These are phyloP conservation scores for Solidago caesia DNA, from an alignment of 129 eudicot species.

Conservation along the genomic window DNA sequence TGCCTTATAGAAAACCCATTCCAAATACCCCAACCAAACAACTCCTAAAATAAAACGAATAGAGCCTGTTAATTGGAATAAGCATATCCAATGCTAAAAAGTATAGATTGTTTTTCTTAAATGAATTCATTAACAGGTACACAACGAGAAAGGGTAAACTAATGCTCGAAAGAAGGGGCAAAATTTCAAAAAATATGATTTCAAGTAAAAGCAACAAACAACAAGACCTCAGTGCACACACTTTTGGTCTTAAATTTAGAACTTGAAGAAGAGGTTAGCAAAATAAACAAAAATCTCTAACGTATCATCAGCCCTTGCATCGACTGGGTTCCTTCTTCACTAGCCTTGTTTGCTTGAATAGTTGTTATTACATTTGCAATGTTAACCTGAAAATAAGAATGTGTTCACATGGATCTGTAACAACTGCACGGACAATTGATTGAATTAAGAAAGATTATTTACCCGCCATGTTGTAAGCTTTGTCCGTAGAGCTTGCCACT, in stretches of 20 bases:
- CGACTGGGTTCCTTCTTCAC: constrained; percentile 58
- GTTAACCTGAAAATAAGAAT: constrained; percentile 49
- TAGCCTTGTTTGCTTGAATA: constrained; percentile 69
- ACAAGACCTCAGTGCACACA: background rate
- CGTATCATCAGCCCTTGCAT: constrained; percentile 62
- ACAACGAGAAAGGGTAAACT: background rate
- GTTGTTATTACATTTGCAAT: constrained; percentile 64
- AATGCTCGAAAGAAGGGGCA: constrained; percentile 24
- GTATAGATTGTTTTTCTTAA: background rate
- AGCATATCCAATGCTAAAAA: background rate
- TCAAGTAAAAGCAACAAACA: background rate
- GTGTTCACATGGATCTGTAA: background rate
- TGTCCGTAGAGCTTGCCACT: constrained; percentile 66
- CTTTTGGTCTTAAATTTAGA: background rate
- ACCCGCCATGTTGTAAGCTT: constrained; percentile 91
- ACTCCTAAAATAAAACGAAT: too few species aligned
- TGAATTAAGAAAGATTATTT: constrained; percentile 1
- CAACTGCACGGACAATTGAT: background rate
- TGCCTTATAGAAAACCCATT: too few species aligned
- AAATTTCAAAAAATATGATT: constrained; percentile 21
- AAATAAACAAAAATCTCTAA: constrained; percentile 29
- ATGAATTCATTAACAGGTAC: constrained; percentile 4
- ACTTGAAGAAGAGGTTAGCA: constrained; percentile 3
- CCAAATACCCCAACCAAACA: too few species aligned
- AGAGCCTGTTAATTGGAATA: background rate